Conservation (phyloP, 345 rosid species). For the Aegle marmelos region DNA sequence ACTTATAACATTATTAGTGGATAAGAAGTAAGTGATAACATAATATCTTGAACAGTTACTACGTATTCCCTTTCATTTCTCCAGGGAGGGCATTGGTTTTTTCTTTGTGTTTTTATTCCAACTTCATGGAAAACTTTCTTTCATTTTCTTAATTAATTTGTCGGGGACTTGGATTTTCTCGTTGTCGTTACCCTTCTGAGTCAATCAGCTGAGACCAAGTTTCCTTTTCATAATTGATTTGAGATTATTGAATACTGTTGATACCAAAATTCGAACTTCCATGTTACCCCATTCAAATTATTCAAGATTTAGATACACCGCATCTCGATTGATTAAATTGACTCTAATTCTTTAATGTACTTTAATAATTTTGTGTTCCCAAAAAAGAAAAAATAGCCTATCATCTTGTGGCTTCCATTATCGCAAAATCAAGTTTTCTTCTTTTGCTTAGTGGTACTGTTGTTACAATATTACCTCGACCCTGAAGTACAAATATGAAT, state of each 20-base stretch:
- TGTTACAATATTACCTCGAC: too few relatives aligned
- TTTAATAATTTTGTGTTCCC: too few relatives aligned
- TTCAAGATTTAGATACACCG: not conserved
- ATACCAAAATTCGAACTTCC: too few relatives aligned
- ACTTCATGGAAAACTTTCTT: not conserved
- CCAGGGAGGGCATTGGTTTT: not conserved
- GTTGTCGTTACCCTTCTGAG: not conserved
- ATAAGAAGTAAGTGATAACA: not conserved
- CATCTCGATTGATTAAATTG: too few relatives aligned
- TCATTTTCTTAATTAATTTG: not conserved
- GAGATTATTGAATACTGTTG: not conserved
- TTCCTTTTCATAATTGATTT: not conserved
- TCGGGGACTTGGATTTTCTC: not conserved
- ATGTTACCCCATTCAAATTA: too few relatives aligned
- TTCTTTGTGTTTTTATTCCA: not conserved
- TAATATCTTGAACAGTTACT: not conserved
- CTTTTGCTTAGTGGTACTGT: not conserved
- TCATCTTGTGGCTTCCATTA: not conserved
- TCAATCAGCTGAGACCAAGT: not conserved
- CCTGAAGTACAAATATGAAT: too few relatives aligned
- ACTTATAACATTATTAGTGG: too few relatives aligned
- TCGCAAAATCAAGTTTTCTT: not conserved
- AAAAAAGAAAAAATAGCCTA: too few relatives aligned
- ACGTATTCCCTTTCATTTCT: not conserved
- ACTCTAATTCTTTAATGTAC: too few relatives aligned